Evolutionary conservation across 2,329 filamentous ascomycete species (phyloP), one percentile per base, ranked within the genome.

Genomic region (Curvularia verruculosa): DNA sequence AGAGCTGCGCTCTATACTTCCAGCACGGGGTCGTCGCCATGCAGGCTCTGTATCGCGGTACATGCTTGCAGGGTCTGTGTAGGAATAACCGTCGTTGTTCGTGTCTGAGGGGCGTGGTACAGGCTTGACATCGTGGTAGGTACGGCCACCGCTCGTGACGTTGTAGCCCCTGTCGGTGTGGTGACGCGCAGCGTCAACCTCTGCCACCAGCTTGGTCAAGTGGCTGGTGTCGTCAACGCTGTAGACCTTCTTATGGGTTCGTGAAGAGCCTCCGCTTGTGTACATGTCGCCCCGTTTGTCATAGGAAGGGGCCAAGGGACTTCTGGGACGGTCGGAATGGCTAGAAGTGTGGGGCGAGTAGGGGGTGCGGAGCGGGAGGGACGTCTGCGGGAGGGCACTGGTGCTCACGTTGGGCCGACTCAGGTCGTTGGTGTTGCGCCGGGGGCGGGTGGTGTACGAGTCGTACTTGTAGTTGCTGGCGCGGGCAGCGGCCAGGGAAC

Each of bases 31-130:
- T 31, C 74, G 75, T 19, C 79, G 74, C 78, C 80, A 81, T 31
- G 76, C 74, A 10, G 81, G 81, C 65, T 83, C 81, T 1, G 81
- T 83, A 51, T 82, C 80, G 40, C 76, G 73, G 66, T 80, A 83
- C 81, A 83, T 83, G 64, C 75, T 75, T 9, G 79, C 79, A 3
- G 81, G 71, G 60, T 82, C 80, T 1, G 80, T 82, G 70, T 83
- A 83, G 3, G 80, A 82, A 62, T 78, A 82, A 49, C 74, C 75
- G 45, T 78, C 77, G 45, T 80, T 78, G 29, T 66, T 67, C 37
- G 76, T 47, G 39, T 81, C 79, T 39, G 64, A 63, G n/a, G 65
- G 51, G n/a, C 70, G 69, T 8, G 50, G 34, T 10, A 63, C 57
- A 5, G 70, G 64, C 57, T 71, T 71, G 63, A 36, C 65, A 62